Conservation (phyloP, 2,329 filamentous ascomycete species). For the Cercospora sesami region DNA sequence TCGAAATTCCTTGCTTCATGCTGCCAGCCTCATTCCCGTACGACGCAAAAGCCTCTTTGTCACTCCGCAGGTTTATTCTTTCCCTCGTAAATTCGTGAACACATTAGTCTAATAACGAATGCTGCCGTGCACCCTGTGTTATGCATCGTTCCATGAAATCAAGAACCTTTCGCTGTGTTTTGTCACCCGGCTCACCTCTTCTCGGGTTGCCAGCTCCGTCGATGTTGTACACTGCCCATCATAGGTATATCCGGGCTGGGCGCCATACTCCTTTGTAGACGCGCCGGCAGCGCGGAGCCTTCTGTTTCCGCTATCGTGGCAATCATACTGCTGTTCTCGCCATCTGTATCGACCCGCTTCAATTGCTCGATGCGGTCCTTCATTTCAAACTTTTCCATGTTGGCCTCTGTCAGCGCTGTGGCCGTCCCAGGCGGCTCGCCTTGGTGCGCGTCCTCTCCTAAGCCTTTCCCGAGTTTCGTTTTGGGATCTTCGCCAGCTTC, state of each 20-base stretch:
- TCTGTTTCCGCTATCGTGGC: slow-evolving; percentile 24
- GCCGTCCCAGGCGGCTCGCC: slow-evolving; percentile 7
- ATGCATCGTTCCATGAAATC: background rate
- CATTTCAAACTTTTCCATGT: slow-evolving; percentile 36
- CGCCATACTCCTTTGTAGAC: slow-evolving; percentile 4
- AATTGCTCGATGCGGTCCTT: slow-evolving; percentile 22
- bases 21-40: background rate
- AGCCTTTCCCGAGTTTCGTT: slow-evolving; percentile 28
- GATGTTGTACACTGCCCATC: slow-evolving; percentile 7
- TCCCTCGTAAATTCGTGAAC: slow-evolving; percentile 1
- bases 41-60: background rate
- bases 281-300: background rate
- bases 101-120: slow-evolving; percentile 3
- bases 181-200: background rate
- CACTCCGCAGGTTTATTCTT: background rate
- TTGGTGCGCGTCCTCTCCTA: slow-evolving; percentile 26
- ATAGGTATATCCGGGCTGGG: slow-evolving; percentile 5
- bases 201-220: slow-evolving; percentile 16
- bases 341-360: slow-evolving; percentile 14
- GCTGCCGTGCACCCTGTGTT: background rate
- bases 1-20: slow-evolving; percentile 6
- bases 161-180: background rate
- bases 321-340: slow-evolving; percentile 22
- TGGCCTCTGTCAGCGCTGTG: slow-evolving; percentile 34
- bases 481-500: slow-evolving; percentile 47